These are phyloP conservation scores for Achlya hypogyna DNA, from an alignment of 352 stramenopile genomes.

Conservation along the genomic window DNA sequence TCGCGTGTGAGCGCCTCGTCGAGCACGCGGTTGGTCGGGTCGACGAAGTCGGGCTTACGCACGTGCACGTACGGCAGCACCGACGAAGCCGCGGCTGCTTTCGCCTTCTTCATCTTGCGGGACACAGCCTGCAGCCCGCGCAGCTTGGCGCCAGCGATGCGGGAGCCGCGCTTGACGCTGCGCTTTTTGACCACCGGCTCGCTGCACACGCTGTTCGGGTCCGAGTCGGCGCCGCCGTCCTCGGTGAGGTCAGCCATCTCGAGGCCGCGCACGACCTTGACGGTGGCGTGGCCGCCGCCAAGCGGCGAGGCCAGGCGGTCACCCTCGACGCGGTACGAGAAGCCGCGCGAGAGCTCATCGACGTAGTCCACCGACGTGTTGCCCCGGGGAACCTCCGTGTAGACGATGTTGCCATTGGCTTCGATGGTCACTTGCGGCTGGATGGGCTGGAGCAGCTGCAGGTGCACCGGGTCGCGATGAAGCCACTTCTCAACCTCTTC, in stretches of 20 bases:
- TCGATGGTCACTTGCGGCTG: conserved; percentile 47
- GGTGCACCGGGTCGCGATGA: conserved; percentile 41
- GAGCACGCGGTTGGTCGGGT: conserved; percentile 72
- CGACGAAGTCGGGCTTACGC: conserved; percentile 56
- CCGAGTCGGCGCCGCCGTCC: conserved; percentile 1
- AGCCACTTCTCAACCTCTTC: conserved; percentile 51
- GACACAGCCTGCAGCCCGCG: conserved; percentile 47
- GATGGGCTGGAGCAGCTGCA: conserved; percentile 44
- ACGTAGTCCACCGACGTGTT: conserved; percentile 62
- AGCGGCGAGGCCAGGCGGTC: conserved; percentile 19
- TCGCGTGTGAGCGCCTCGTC: conserved; percentile 72
- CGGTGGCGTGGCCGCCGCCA: conserved; percentile 7
- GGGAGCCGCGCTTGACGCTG: conserved; percentile 9
- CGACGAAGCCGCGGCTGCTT: neutral
- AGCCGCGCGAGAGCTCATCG: conserved; percentile 47
- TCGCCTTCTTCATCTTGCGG: conserved; percentile 29
- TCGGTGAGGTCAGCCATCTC: conserved; percentile 17
- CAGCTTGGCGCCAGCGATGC: conserved; percentile 36
- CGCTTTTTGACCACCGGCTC: conserved; percentile 2
- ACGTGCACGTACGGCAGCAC: conserved; percentile 67
- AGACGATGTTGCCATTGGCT: conserved; percentile 41
- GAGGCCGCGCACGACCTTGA: conserved; percentile 6
- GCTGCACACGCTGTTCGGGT: conserved; percentile 16
- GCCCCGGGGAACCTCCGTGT: conserved; percentile 41
- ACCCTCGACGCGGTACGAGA: conserved; percentile 40